Evolutionary conservation across 2,329 filamentous ascomycete genomes (phyloP), one percentile per base, ranked within the genome.

Genomic region (Clarireedia monteithiana): DNA sequence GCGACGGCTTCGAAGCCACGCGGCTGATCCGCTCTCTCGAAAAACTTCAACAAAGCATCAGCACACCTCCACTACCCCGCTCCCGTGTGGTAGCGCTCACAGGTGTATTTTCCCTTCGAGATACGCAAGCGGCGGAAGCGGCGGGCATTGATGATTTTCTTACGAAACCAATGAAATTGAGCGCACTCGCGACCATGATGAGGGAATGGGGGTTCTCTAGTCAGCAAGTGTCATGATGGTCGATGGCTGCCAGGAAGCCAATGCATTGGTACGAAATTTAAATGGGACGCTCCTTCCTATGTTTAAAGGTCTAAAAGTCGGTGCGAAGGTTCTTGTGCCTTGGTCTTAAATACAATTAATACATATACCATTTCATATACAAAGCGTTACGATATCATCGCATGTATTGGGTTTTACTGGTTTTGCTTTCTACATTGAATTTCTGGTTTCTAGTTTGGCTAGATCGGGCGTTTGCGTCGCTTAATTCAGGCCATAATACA

Each of bases 121-220:
- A 76, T 2, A 71, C 75, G 53, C 69, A 73, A 26, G 73, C 77
- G 60, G 77, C 78, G 0, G 72, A 77, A 51, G 74, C 73, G 0
- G 77, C 75, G 30, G 79, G 79, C 0, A 69, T 81, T 5, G 77
- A 82, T 53, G 58, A 80, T 9, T 81, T 80, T 50, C 63, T 81
- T 20, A 78, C 77, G 14, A 80, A 79, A 64, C 77, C 77, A 0
- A 73, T 79, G 48, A 54, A 54, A 14, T 12, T 54, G 24, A 48
- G 51, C 48, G 38, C 12, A 23, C 38, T 54, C 14, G 51, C 47
- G n/a, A 12, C 15, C 4, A 20, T 54, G 24, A 54, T 54, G 51
- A 54, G n/a, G 34, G 24, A 14, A 1, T 54, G 51, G 51, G 51
- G 51, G 7, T 54, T 48, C 12, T 17, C 6, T 15, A 14, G 14